phyloP scores from a whole-genome alignment of 768 basidiomycete species.

The Suillus luteus region DNA sequence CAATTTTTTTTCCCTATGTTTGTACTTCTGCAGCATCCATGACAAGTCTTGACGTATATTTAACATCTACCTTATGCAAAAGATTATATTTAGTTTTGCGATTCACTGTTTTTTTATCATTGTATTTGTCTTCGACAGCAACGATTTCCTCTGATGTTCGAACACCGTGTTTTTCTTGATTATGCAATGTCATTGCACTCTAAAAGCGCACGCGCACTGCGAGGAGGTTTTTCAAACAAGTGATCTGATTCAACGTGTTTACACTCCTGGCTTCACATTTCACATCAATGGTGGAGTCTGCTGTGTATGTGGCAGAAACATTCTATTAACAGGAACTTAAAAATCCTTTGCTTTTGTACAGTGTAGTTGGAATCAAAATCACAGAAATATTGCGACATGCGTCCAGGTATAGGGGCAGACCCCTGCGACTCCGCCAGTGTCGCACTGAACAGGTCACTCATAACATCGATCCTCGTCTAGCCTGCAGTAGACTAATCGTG shows the following conservation, averaged over 20 bases:
- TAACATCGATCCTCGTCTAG: constrained; percentile 19
- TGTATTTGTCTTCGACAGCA: not conserved
- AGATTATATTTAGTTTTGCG: not conserved
- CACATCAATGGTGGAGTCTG: not conserved
- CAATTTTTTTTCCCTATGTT: not conserved
- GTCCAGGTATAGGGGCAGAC: not conserved
- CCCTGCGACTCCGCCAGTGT: not conserved
- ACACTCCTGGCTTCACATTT: not conserved
- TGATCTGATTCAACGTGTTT: not conserved
- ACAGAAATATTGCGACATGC: not conserved
- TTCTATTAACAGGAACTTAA: not conserved
- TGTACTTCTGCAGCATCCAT: not conserved
- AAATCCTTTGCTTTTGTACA: not conserved
- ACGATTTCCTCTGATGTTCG: not conserved
- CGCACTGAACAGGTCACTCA: not conserved
- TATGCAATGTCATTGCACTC: not conserved
- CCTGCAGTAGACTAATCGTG: constrained; percentile 16
- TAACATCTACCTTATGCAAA: not conserved
- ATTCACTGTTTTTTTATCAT: not conserved
- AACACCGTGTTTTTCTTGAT: not conserved
- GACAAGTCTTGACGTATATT: not conserved
- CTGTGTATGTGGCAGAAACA: not conserved
- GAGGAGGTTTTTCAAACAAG: not conserved
- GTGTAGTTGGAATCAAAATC: not conserved
- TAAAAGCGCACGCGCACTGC: not conserved